Evolutionary conservation across 768 basidiomycete species (phyloP).

Genomic region (Lentinula sp.): DNA sequence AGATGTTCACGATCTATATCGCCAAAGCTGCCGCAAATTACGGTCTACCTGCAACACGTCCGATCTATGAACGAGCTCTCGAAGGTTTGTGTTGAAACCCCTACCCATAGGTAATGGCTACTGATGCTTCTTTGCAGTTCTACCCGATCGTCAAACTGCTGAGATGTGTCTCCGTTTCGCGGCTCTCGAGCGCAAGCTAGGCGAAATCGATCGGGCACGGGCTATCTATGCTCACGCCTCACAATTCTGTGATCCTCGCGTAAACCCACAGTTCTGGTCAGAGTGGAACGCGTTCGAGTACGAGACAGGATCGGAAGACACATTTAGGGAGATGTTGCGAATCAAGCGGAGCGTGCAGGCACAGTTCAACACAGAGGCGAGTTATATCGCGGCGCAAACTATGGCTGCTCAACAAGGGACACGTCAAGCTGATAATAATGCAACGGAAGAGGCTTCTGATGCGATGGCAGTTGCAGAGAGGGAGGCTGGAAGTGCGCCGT

Average conservation of each 20-base stretch:
- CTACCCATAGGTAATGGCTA: background rate
- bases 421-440: slow-evolving; percentile 38
- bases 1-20: slow-evolving; percentile 98
- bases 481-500: slow-evolving; percentile 47
- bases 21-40: slow-evolving; percentile 96
- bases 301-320: slow-evolving; percentile 97
- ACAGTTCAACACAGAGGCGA: slow-evolving; percentile 96
- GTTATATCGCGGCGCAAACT: slow-evolving; percentile 89
- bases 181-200: slow-evolving; percentile 91
- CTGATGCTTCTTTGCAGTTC: slow-evolving; percentile 27
- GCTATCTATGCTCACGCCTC: slow-evolving; percentile 96
- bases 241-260: slow-evolving; percentile 96
- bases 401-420: slow-evolving; percentile 61
- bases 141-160: slow-evolving; percentile 92
- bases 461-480: slow-evolving; percentile 86
- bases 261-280: slow-evolving; percentile 88
- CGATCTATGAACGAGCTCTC: slow-evolving; percentile 93
- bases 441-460: slow-evolving; percentile 43
- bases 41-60: slow-evolving; percentile 91
- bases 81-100: slow-evolving; percentile 42
- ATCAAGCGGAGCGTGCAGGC: slow-evolving; percentile 99
- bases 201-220: slow-evolving; percentile 96
- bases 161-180: slow-evolving; percentile 98
- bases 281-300: slow-evolving; percentile 99
- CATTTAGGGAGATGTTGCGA: slow-evolving; percentile 91